Conservation (phyloP, 208 protist species). For the Leishmania gerbilli region DNA sequence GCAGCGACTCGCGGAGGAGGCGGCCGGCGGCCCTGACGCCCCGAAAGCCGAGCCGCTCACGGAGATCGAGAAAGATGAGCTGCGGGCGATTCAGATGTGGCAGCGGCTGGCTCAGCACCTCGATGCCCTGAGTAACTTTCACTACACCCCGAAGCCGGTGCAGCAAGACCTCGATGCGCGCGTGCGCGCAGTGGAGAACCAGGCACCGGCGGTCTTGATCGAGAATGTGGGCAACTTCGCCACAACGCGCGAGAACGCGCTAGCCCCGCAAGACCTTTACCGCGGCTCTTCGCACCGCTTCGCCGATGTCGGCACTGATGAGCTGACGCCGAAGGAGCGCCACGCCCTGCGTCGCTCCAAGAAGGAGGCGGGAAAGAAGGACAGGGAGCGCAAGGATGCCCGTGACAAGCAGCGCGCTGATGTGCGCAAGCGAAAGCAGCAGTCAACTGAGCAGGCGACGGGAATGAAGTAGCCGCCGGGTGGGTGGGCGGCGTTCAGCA, state of each 20-base stretch:
- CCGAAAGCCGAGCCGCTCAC: constrained; percentile 82
- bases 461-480: constrained; percentile 8
- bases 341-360: constrained; percentile 77
- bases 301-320: constrained; percentile 68
- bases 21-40: constrained; percentile 30
- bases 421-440: constrained; percentile 26
- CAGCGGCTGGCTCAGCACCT: constrained; percentile 86
- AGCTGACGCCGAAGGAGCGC: constrained; percentile 75
- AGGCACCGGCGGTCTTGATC: constrained; percentile 82
- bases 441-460: neutral
- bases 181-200: constrained; percentile 83
- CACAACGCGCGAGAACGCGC: constrained; percentile 67
- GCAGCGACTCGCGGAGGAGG: constrained; percentile 65
- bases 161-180: constrained; percentile 85
- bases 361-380: constrained; percentile 58
- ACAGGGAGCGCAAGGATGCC: constrained; percentile 40
- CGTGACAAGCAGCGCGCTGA: constrained; percentile 39
- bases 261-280: constrained; percentile 92
- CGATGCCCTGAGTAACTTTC: constrained; percentile 91
- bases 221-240: constrained; percentile 87
- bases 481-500: neutral
- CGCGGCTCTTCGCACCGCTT: constrained; percentile 56
- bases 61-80: constrained; percentile 91
- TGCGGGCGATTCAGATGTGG: constrained; percentile 92
- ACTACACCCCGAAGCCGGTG: constrained; percentile 90